A percentile compares a stretch with the other conserved stretches of the same genome.
These are phyloP conservation scores for Pichia eremophila DNA, from an alignment of 805 yeast species.

Conservation along the genomic window DNA sequence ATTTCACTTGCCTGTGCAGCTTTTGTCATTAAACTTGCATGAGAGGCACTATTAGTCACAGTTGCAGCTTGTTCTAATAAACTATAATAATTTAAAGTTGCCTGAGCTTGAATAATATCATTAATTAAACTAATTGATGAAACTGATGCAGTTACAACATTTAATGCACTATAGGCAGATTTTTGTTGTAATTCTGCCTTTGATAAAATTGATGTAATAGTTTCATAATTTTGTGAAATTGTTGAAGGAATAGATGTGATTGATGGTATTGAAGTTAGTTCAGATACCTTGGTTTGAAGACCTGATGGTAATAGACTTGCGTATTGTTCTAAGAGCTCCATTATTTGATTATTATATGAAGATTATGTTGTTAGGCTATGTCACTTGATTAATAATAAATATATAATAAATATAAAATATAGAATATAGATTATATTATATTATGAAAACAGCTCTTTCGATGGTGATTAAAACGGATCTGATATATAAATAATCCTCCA, in stretches of 20 bases:
- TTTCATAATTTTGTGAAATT: constrained; percentile 7
- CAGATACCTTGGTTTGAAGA: background rate
- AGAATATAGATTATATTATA: too few species aligned
- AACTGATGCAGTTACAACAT: constrained; percentile 2
- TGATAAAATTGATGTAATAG: constrained; percentile 10
- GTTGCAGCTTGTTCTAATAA: constrained; percentile 18
- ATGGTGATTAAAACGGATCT: too few species aligned
- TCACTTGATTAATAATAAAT: too few species aligned
- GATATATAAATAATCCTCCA: too few species aligned
- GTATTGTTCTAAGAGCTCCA: background rate
- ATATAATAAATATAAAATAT: too few species aligned
- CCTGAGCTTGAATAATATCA: constrained; percentile 13
- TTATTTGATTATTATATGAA: background rate
- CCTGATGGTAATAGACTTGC: background rate
- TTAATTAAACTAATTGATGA: constrained; percentile 2
- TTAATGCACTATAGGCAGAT: constrained; percentile 3
- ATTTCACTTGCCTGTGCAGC: constrained; percentile 18
- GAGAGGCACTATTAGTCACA: constrained; percentile 13
- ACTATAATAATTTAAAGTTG: constrained; percentile 17
- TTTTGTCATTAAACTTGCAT: constrained; percentile 11
- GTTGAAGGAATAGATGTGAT: constrained; percentile 7
- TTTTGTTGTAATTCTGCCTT: constrained; percentile 2
- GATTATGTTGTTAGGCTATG: too few species aligned
- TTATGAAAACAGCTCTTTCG: too few species aligned
- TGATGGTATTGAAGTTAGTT: constrained; percentile 2